These are phyloP conservation scores for Sclerospora graminicola DNA, from an alignment of 352 stramenopile genomes.

Conservation along the genomic window DNA sequence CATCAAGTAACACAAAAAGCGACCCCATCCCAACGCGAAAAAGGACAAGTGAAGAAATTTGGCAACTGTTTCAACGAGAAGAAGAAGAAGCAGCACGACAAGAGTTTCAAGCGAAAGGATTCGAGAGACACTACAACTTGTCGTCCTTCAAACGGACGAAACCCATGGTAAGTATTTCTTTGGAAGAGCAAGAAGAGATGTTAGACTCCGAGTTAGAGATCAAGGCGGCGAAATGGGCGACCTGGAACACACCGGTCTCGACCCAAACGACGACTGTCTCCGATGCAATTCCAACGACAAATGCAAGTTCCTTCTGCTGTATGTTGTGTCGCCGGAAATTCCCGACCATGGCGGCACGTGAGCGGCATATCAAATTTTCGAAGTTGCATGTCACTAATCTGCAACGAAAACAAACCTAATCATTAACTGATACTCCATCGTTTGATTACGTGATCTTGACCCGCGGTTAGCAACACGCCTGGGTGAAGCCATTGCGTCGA, in stretches of 20 bases:
- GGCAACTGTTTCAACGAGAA: constrained; percentile 52
- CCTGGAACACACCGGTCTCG: constrained; percentile 20
- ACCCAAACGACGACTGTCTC: background rate
- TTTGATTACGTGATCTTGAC: constrained; percentile 67
- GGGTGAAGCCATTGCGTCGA: constrained; percentile 30
- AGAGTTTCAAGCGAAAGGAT: constrained; percentile 53
- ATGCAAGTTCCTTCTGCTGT: constrained; percentile 29
- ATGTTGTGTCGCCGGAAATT: constrained; percentile 69
- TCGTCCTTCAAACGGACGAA: background rate
- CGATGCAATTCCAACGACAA: background rate
- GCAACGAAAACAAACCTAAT: background rate
- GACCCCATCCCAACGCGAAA: constrained; percentile 7
- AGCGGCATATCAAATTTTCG: constrained; percentile 44
- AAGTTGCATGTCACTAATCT: constrained; percentile 43
- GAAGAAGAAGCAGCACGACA: constrained; percentile 50
- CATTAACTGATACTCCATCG: constrained; percentile 37
- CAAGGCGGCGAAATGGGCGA: constrained; percentile 29
- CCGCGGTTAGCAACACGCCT: constrained; percentile 32
- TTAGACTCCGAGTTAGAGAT: constrained; percentile 27
- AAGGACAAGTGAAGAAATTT: constrained; percentile 59
- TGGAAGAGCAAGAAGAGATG: constrained; percentile 19
- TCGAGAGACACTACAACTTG: constrained; percentile 41
- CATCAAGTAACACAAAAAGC: background rate
- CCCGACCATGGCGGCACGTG: constrained; percentile 21
- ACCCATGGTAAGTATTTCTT: background rate